phyloP scores from a whole-genome alignment of 2,329 filamentous ascomycete species.

The Scedosporium aurantiacum region DNA sequence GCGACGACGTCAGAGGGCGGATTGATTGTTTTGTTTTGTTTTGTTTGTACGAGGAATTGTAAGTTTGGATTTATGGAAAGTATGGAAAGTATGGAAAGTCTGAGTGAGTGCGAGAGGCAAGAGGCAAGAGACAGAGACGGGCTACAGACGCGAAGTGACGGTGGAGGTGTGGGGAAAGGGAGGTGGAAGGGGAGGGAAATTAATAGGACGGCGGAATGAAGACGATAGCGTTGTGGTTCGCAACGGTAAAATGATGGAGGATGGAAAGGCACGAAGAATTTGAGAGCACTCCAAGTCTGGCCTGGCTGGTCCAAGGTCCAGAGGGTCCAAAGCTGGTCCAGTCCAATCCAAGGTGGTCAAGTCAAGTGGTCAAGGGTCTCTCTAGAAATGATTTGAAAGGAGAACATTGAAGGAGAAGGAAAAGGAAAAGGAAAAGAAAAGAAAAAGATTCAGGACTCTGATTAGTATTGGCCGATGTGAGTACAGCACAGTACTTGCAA shows the following conservation, averaged over 20 bases:
- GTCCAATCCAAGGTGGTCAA: no score
- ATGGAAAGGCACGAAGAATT: not conserved
- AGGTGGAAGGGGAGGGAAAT: conserved; percentile 5
- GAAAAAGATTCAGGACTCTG: no score
- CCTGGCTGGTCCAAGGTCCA: not conserved
- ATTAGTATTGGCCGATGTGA: not conserved
- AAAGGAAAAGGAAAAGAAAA: no score
- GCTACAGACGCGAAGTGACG: not conserved
- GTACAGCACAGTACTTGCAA: not conserved
- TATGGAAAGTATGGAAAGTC: not conserved
- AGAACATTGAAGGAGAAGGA: not conserved
- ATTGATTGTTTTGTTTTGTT: not conserved
- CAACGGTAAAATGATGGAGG: not conserved
- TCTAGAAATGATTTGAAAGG: not conserved
- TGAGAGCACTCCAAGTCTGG: not conserved
- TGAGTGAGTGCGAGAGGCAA: not conserved
- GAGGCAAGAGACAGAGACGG: not conserved
- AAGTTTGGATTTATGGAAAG: not conserved
- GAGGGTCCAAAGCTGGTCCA: no score
- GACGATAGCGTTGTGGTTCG: conserved; percentile 1
- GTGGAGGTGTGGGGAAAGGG: conserved; percentile 2
- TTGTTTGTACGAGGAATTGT: not conserved
- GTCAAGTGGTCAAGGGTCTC: not conserved
- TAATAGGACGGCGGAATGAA: conserved; percentile 2
- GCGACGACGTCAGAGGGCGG: not conserved